Base-by-base conservation (phyloP, 1,284 basidiomycete genomes). In the Microbotryum silenes-acaulis region DNA sequence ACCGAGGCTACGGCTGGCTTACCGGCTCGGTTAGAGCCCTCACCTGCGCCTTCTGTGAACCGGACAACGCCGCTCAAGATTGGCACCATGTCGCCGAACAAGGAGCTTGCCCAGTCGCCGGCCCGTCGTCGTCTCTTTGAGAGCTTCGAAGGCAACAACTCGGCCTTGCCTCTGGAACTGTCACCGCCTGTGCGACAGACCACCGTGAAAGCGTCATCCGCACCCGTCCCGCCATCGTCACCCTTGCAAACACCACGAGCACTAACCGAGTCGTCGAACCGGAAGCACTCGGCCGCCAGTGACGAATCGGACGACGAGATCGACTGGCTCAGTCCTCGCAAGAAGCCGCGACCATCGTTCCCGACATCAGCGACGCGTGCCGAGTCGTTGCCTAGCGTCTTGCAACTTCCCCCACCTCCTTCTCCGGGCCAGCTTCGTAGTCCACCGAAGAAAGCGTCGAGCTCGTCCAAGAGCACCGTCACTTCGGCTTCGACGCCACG, bases 271-370 rank as follows among this genome's bases (percentile, higher is more conserved):
- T 54, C 48, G 44, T 61, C 46, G 57, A 59, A 6, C 52, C 55
- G 18, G 23, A 27, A 58, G 45, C 27, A 44, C 37, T 18, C 20
- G 20, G 50, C 10, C n/a, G 37, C 47, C 21, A 33, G 31, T 33
- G 31, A 33, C 25, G 27, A 25, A 21, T 47, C 45, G 3, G 59
- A 66, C 29, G 65, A 67, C 25, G 65, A 67, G 20, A 21, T 67
- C 56, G 65, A 67, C 56, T 67, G 57, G 25, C 58, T 67, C 52
- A 56, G 52, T n/a, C 65, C 65, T n/a, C 51, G 65, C 20, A 67
- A 67, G 58, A 64, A 67, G 31, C 23, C 44, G 2, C 48, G 54
- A 31, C 53, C 44, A 12, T 51, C 50, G 21, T 25, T 54, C 23
- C 49, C 55, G 21, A 44, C 21, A 18, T 33, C 37, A 4, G 12